These are phyloP conservation scores for Clonostachys rosea DNA, from an alignment of 2,329 filamentous ascomycete genomes.

Conservation along the genomic window DNA sequence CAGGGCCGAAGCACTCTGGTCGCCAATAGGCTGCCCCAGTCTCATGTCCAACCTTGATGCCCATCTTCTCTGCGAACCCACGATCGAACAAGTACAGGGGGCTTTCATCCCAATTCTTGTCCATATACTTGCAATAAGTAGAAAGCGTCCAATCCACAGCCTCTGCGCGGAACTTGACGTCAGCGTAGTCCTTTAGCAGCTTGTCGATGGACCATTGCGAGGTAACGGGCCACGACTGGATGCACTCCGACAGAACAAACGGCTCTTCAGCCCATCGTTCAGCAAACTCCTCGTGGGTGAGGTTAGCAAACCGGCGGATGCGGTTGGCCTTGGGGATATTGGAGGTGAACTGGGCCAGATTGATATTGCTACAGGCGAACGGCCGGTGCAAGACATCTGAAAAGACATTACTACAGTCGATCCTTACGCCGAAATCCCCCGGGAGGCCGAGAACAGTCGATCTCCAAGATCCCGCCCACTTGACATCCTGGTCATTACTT, in stretches of 20 bases:
- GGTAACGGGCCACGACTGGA: constrained; percentile 77
- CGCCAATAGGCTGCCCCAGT: constrained; percentile 64
- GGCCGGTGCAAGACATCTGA: constrained; percentile 88
- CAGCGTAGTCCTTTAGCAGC: constrained; percentile 59
- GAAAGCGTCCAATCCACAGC: constrained; percentile 86
- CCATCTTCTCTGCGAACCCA: constrained; percentile 82
- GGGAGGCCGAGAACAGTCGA: constrained; percentile 65
- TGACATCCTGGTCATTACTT: constrained; percentile 21
- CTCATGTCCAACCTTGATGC: constrained; percentile 53
- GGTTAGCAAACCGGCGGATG: constrained; percentile 64
- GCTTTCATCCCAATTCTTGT: constrained; percentile 74
- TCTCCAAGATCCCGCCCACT: constrained; percentile 83
- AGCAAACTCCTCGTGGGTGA: constrained; percentile 71
- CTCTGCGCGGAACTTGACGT: constrained; percentile 78
- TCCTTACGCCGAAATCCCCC: constrained; percentile 43
- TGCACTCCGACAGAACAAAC: constrained; percentile 80
- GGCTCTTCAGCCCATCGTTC: constrained; percentile 72
- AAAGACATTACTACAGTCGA: constrained; percentile 76
- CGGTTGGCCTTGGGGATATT: constrained; percentile 70
- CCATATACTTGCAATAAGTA: constrained; percentile 82
- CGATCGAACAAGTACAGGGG: constrained; percentile 91
- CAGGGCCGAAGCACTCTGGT: constrained; percentile 79
- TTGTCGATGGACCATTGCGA: constrained; percentile 67
- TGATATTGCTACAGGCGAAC: constrained; percentile 80
- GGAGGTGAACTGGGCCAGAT: constrained; percentile 59